A percentile compares a stretch with the other conserved stretches of the same genome.
Evolutionary conservation across 352 stramenopile genomes (phyloP).

Genomic region (Detonula confervacea): DNA sequence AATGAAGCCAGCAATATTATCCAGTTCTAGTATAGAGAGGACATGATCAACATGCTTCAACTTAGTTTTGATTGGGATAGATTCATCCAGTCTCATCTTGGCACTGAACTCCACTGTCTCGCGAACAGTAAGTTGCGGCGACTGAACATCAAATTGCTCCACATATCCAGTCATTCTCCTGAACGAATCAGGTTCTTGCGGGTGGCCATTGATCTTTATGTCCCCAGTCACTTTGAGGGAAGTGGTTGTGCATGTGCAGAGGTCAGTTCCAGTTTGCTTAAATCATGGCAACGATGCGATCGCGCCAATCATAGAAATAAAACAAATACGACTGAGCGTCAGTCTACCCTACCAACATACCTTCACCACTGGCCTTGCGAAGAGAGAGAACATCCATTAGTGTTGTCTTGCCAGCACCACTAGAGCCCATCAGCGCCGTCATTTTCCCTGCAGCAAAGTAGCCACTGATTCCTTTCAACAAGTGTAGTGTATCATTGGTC

Average conservation of each 20-base stretch:
- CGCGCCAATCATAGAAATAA: too few relatives aligned
- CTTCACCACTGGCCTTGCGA: slow-evolving; percentile 90
- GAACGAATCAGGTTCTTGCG: slow-evolving; percentile 86
- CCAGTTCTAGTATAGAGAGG: slow-evolving; percentile 75
- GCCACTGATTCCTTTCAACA: slow-evolving; percentile 88
- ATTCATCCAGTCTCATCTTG: slow-evolving; percentile 68
- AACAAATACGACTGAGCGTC: too few relatives aligned
- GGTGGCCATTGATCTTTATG: slow-evolving; percentile 89
- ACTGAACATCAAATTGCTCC: slow-evolving; percentile 85
- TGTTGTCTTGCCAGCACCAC: slow-evolving; percentile 91
- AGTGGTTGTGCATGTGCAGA: too few relatives aligned
- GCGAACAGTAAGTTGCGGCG: slow-evolving; percentile 71
- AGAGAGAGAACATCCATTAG: slow-evolving; percentile 92
- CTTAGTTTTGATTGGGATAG: slow-evolving; percentile 44
- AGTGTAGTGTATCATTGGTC: slow-evolving; percentile 82
- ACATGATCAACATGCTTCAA: slow-evolving; percentile 74
- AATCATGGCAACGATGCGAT: too few relatives aligned
- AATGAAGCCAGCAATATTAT: slow-evolving; percentile 63
- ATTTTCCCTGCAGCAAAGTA: slow-evolving; percentile 88
- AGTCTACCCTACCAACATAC: too few relatives aligned
- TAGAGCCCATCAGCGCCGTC: slow-evolving; percentile 89
- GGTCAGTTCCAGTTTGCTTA: too few relatives aligned
- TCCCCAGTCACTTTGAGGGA: slow-evolving; percentile 87
- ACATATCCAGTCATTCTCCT: slow-evolving; percentile 88
- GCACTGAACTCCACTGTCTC: slow-evolving; percentile 83